These are phyloP conservation scores for Acer yangbiense DNA, from an alignment of 345 rosid genomes.

Conservation along the genomic window DNA sequence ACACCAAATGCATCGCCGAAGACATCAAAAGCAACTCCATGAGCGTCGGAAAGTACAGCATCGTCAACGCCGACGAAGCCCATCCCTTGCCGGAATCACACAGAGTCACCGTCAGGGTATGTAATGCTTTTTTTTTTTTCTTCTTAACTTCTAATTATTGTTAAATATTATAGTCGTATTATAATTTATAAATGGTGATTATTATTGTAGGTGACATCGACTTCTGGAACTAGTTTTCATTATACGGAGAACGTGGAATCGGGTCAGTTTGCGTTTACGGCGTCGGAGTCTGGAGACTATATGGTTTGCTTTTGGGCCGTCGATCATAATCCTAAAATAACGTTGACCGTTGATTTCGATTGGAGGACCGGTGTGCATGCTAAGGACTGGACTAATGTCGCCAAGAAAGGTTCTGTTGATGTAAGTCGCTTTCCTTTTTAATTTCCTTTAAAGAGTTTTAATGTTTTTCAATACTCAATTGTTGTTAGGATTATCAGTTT, in stretches of 20 bases:
- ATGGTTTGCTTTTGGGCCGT: constrained; percentile 75
- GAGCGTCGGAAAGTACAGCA: constrained; percentile 86
- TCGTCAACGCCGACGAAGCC: constrained; percentile 67
- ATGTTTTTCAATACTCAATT: not conserved
- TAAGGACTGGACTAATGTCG: constrained; percentile 78
- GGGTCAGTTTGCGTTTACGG: constrained; percentile 89
- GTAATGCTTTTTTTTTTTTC: not conserved
- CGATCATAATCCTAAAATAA: constrained; percentile 56
- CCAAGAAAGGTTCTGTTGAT: constrained; percentile 88
- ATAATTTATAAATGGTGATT: not conserved
- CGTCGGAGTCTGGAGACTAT: constrained; percentile 83
- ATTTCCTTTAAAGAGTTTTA: not conserved
- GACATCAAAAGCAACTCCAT: constrained; percentile 82
- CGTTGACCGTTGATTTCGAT: constrained; percentile 73
- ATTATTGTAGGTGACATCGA: constrained; percentile 70
- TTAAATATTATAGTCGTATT: too few relatives aligned
- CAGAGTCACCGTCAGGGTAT: constrained; percentile 73
- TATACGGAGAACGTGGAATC: constrained; percentile 61
- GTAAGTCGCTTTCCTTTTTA: constrained; percentile 44
- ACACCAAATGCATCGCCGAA: constrained; percentile 84
- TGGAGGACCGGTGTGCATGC: constrained; percentile 87
- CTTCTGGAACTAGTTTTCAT: constrained; percentile 72
- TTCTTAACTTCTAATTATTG: too few relatives aligned
- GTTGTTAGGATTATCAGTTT: not conserved
- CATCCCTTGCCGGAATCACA: constrained; percentile 76